Evolutionary conservation across 2,329 filamentous ascomycete species (phyloP), one percentile per base, ranked within the genome.

Genomic region (Zasmidium cellare): DNA sequence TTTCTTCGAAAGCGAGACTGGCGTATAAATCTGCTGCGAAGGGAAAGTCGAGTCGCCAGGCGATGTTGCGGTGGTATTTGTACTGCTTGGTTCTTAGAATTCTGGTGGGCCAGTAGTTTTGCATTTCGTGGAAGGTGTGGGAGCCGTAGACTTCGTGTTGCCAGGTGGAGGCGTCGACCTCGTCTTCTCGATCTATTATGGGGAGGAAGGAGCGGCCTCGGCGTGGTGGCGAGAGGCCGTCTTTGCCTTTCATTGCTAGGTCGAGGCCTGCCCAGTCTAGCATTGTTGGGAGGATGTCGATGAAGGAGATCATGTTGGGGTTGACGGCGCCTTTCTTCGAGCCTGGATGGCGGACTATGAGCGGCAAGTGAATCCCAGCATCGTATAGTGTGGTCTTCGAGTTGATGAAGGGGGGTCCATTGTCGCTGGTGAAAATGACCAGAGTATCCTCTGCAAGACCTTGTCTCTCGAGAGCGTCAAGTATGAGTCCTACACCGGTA

Each of bases 51-150:
- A 61, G 51, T 25, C 59, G 35, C 77, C 77, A 81, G 14, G 76
- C 75, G 0, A 82, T 69, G 50, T 82, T 82, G 16, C 80, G 75
- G 61, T 82, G 80, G 61, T 82, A 82, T 63, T 82, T 82, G 72
- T 74, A 80, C 3, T 68, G 66, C 0, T 63, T 65, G 2, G 67
- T 74, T n/a, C 79, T 76, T 35, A 82, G 68, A 60, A 74, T 77
- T 12, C 79, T 73, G 1, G 79, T 82, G 0, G 80, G 79, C 74
- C 75, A 82, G 67, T 81, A 82, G 60, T 81, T 80, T 5, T 73
- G 75, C 1, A 79, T 69, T 58, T 82, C 79, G 55, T 82, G 50
- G 63, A 81, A 82, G 1, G 80, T 82, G 64, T 82, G 80, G 0
- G 78, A 81, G 16, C 80, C 79, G 57, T 78, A 81, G 7, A 82